phyloP scores from a whole-genome alignment of 768 basidiomycete species.

The Lactarius sp. region DNA sequence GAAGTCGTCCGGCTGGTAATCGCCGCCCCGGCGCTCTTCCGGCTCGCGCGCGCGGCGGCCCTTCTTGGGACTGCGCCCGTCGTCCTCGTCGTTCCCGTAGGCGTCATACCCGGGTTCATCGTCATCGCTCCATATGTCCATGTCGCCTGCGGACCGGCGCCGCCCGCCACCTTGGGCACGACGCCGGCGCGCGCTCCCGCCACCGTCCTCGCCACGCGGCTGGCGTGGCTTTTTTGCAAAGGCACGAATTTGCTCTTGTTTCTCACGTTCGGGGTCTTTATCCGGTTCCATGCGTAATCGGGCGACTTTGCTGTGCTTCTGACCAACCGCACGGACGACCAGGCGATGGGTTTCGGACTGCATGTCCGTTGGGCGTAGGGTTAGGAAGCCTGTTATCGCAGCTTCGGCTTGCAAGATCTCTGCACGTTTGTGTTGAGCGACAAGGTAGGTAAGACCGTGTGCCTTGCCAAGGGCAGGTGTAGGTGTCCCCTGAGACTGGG shows the following conservation, averaged over 20 bases:
- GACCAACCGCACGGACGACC: slow-evolving; percentile 80
- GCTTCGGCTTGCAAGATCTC: slow-evolving; percentile 86
- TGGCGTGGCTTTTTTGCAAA: slow-evolving; percentile 61
- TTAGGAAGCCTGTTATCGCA: slow-evolving; percentile 76
- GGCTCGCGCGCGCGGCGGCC: slow-evolving; percentile 29
- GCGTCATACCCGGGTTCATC: slow-evolving; percentile 47
- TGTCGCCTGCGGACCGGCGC: slow-evolving; percentile 34
- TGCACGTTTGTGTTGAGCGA: slow-evolving; percentile 82
- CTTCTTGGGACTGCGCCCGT: slow-evolving; percentile 44
- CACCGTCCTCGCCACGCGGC: slow-evolving; percentile 46
- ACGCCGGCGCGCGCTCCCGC: slow-evolving; percentile 47
- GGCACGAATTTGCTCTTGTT: slow-evolving; percentile 59
- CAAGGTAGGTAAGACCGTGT: slow-evolving; percentile 82
- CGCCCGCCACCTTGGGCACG: slow-evolving; percentile 25
- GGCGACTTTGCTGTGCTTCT: slow-evolving; percentile 78
- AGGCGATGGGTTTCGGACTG: slow-evolving; percentile 86
- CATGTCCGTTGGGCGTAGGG: slow-evolving; percentile 83
- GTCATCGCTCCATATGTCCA: slow-evolving; percentile 64
- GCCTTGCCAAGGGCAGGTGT: slow-evolving; percentile 37
- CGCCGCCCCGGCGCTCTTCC: slow-evolving; percentile 52
- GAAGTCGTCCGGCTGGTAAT: slow-evolving; percentile 84
- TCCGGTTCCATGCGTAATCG: slow-evolving; percentile 77
- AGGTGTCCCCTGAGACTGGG: slow-evolving; percentile 31
- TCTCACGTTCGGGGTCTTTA: slow-evolving; percentile 70
- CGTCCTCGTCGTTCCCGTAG: slow-evolving; percentile 40